Evolutionary conservation across 352 stramenopile species (phyloP), one percentile per base, ranked within the genome.

Genomic region (Pythium volutum): DNA sequence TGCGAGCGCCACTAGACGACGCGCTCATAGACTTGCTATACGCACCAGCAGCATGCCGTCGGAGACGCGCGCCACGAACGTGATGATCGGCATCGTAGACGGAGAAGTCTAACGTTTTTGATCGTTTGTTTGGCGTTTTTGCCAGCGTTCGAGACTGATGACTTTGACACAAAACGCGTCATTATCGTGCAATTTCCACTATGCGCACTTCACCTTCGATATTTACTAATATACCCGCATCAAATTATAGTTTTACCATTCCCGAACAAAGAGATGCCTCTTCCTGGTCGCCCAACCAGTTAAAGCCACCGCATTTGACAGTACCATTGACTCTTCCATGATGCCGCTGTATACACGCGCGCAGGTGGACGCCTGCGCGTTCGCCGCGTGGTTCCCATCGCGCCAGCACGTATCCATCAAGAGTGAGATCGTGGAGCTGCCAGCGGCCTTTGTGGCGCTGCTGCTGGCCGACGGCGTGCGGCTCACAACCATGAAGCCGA

Each of bases 41-140:
- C 79, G 57, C 52, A 95, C 86, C 66, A 98, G 83, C 49, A 98
- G 75, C 77, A 98, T 95, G 51, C 93, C 93, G 70, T 98, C 93
- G 42, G 87, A 97, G 33, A 98, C 84, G 59, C 93, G 88, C 64
- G 93, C 93, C 9, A 98, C 80, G 67, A 98, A 97, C 48, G 93
- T 98, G 69, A 98, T 93, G 63, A 97, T 95, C 62, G 93, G 92
- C 93, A 98, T 98, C 7, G 54, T 65, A 39, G 12, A 27, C 38
- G 36, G 22, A 47, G 22, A 16, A 3, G 5, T 7, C 22, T 48
- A 8, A 12, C 51, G n/a, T 4, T 51, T 5, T 60, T 57, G 34
- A n/a, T 49, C 23, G 29, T 43, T 54, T 33, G 23, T 47, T n/a
- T 48, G 27, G 31, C 25, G 59, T 53, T 59, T 66, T 48, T 41